A percentile compares a stretch with the other conserved stretches of the same genome.
Conservation (phyloP, 331 rosid species). For the Malus hybrid region DNA sequence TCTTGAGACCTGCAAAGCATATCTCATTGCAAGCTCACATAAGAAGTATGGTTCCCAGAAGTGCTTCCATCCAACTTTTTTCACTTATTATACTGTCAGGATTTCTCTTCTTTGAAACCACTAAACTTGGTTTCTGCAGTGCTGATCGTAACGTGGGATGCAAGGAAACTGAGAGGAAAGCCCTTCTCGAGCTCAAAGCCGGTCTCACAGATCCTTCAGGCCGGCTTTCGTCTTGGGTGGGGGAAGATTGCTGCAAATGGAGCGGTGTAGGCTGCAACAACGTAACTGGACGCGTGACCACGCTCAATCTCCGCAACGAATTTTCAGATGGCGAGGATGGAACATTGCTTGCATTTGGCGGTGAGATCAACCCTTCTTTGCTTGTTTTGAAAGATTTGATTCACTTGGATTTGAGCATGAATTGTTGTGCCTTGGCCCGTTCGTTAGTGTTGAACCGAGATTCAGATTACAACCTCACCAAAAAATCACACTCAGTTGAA, state of each 20-base stretch:
- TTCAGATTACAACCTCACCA: no score
- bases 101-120: not conserved
- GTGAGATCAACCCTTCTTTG: slow-evolving; percentile 22
- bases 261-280: slow-evolving; percentile 5
- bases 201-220: not conserved
- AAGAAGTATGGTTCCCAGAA: not conserved
- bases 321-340: not conserved
- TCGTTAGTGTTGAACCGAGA: no score
- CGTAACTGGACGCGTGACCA: not conserved
- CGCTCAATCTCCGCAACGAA: not conserved
- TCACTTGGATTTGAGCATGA: slow-evolving; percentile 31
- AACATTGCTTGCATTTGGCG: not conserved
- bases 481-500: no score
- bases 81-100: not conserved
- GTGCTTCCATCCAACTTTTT: not conserved
- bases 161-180: slow-evolving; percentile 9
- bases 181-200: slow-evolving; percentile 10
- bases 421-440: no score
- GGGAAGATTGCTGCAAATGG: slow-evolving; percentile 19
- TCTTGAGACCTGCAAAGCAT: not conserved
- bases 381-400: slow-evolving; percentile 14
- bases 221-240: slow-evolving; percentile 12
- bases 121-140: not conserved
- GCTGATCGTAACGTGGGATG: not conserved
- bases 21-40: not conserved